phyloP scores from a whole-genome alignment of 2,329 filamentous ascomycete species.

The Xylaria sp. region DNA sequence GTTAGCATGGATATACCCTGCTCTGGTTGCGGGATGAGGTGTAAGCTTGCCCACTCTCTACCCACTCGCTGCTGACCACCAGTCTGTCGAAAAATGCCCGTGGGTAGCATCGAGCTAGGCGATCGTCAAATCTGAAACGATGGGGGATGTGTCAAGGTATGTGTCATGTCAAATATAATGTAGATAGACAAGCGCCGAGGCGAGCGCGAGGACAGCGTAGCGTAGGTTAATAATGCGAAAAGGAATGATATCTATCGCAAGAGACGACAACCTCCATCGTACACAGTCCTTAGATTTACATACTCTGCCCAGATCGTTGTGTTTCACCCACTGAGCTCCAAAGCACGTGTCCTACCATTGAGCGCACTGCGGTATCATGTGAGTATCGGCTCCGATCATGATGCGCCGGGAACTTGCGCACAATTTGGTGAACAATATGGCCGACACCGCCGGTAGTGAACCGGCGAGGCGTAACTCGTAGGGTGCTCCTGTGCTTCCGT shows the following conservation, averaged over 20 bases:
- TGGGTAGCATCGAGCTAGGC: conserved; percentile 11
- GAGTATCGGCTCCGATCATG: neutral
- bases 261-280: conserved; percentile 1
- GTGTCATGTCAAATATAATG: conserved; percentile 15
- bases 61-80: conserved; percentile 33
- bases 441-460: neutral
- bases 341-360: conserved; percentile 7
- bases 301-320: conserved; percentile 13
- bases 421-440: conserved; percentile 4
- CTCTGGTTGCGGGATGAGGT: conserved; percentile 22
- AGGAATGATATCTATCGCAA: conserved; percentile 3
- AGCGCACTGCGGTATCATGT: neutral
- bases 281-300: neutral
- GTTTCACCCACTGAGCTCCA: conserved; percentile 15
- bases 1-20: conserved; percentile 31
- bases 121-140: conserved; percentile 32
- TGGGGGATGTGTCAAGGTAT: conserved; percentile 23
- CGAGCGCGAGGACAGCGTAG: neutral
- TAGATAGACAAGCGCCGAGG: conserved; percentile 14
- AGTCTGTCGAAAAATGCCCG: conserved; percentile 14
- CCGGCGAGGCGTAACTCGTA: neutral
- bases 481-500: neutral
- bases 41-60: conserved; percentile 20
- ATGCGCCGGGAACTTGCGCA: neutral
- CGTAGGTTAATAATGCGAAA: neutral